These are phyloP conservation scores for Pseudogymnoascus sp. DNA, from an alignment of 2,329 filamentous ascomycete species.

Conservation along the genomic window DNA sequence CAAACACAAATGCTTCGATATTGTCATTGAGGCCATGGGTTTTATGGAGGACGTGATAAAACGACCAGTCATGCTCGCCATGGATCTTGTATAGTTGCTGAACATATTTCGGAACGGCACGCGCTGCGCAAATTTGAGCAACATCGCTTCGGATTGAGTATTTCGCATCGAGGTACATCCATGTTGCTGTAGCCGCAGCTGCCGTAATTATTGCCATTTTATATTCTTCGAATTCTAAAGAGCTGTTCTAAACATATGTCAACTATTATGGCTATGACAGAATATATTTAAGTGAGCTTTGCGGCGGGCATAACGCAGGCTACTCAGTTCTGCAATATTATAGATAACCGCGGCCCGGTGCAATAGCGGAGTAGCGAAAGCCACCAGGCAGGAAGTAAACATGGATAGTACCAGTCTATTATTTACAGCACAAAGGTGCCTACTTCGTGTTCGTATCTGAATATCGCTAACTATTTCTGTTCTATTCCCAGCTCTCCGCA, in stretches of 20 bases:
- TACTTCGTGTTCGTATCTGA: not conserved
- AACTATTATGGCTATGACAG: not conserved
- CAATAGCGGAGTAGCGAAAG: not conserved
- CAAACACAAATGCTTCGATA: not conserved
- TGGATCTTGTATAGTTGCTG: not conserved
- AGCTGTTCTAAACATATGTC: not conserved
- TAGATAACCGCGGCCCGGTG: not conserved
- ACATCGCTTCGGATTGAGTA: not conserved
- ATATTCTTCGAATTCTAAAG: not conserved
- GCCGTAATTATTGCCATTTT: not conserved
- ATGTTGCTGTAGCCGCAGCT: not conserved
- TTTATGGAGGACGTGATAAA: not conserved
- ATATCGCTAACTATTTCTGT: not conserved
- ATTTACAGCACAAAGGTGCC: not conserved
- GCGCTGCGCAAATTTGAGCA: not conserved
- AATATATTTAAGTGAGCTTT: not conserved
- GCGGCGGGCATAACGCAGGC: not conserved
- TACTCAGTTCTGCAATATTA: not conserved
- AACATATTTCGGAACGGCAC: not conserved
- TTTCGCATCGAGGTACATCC: not conserved
- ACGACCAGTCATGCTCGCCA: not conserved
- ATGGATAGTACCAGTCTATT: not conserved
- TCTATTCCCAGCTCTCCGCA: not conserved
- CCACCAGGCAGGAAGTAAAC: not conserved
- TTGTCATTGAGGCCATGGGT: not conserved